A percentile compares a stretch with the other conserved stretches of the same genome.
Conservation (phyloP, 257 asterid species). For the Solanum peruvianum region DNA sequence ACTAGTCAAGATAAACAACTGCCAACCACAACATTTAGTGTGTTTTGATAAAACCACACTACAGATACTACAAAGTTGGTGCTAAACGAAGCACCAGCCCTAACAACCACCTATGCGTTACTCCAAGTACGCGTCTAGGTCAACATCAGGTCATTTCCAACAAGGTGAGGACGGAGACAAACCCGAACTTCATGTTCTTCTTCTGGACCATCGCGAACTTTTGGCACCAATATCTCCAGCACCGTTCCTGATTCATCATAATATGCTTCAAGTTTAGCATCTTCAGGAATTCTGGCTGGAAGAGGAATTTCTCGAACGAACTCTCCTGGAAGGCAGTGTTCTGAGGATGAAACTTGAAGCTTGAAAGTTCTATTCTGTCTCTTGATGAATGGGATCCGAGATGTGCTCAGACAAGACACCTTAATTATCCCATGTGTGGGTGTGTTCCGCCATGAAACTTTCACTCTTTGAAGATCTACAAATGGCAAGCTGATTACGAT, state of each 20-base stretch:
- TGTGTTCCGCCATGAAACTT: slow-evolving; percentile 69
- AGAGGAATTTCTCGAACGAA: slow-evolving; percentile 75
- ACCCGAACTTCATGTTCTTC: slow-evolving; percentile 84
- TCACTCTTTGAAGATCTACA: slow-evolving; percentile 55
- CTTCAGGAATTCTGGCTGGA: slow-evolving; percentile 81
- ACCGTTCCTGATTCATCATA: slow-evolving; percentile 69
- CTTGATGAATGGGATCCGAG: slow-evolving; percentile 56
- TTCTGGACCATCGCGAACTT: slow-evolving; percentile 60
- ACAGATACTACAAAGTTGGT: not conserved
- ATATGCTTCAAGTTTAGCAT: slow-evolving; percentile 76
- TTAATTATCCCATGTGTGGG: slow-evolving; percentile 65
- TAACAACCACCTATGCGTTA: slow-evolving; percentile 18
- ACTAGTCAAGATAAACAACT: not conserved
- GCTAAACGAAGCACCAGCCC: slow-evolving; percentile 7
- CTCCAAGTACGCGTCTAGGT: slow-evolving; percentile 16
- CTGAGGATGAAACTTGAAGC: slow-evolving; percentile 53
- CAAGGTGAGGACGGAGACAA: slow-evolving; percentile 76
- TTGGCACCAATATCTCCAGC: slow-evolving; percentile 87
- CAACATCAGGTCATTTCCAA: slow-evolving; percentile 57
- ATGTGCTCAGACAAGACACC: slow-evolving; percentile 58
- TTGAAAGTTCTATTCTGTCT: slow-evolving; percentile 75
- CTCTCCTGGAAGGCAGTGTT: slow-evolving; percentile 92
- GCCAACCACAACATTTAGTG: not conserved
- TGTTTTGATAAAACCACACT: not conserved
- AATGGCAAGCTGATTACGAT: slow-evolving; percentile 55